Evolutionary conservation across 108 stramenopile species (phyloP), one percentile per base, ranked within the genome.

Genomic region (Nitzschia palea): DNA sequence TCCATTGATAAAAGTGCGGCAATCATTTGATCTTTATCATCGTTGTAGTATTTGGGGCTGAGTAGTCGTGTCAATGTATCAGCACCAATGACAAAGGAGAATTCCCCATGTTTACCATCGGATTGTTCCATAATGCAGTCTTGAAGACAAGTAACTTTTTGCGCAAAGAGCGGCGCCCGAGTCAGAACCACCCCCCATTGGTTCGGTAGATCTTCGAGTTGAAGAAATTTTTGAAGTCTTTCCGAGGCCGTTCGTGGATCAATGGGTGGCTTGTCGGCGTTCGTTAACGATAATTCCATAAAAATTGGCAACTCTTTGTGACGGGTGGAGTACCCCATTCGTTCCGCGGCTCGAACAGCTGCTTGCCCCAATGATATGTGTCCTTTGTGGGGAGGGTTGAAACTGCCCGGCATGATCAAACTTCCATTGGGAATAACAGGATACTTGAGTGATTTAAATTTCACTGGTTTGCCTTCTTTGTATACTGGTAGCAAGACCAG

Each of bases 301-400:
- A 92, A 65, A 9, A 86, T 78, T 10, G 86, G 59, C 31, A 29
- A 31, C 14, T 43, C 43, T 4, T 71, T 59, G 47, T 63, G 37
- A 2, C 51, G 37, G 53, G 61, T 51, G 68, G 67, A 44, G 65
- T 57, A 56, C 23, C 63, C 50, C 52, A 65, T 44, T 55, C 62
- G 47, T 18, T 56, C 31, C 36, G 81, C 55, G 1, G 80, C 64
- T 23, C 28, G 31, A 5, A 80, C 70, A 8, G 93, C 89, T 6
- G 92, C 93, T 54, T 78, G 66, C 14, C 88, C 92, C 44, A 97
- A 65, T 29, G 62, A 45, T 23, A 84, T 57, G 71, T 97, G 96
- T 35, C 94, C 96, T 31, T 62, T 53, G 68, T 97, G 96, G 23
- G 91, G 86, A 22, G 96, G 96, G 77, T 94, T 92, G 62, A 92